Evolutionary conservation across 495 filamentous ascomycete genomes (phyloP), one percentile per base, ranked within the genome.

Genomic region (Trichodelitschia bisporula): DNA sequence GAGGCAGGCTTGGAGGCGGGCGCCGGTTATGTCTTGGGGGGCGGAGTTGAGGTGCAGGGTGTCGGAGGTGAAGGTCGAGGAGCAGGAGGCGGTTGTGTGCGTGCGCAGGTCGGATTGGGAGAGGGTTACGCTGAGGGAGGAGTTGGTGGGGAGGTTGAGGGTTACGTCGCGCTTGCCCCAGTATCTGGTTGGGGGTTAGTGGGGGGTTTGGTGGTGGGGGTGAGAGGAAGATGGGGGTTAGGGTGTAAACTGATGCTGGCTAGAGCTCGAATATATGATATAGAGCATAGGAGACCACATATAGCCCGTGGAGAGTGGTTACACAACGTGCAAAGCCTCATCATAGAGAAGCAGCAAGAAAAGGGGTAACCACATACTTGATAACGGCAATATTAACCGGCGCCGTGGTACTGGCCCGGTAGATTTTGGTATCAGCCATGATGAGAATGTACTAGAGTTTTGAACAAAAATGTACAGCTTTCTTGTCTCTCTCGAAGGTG

Each of bases 321-420:
- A n/a, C n/a, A n/a, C n/a, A n/a, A n/a, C n/a, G n/a, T n/a, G n/a
- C n/a, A n/a, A n/a, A n/a, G n/a, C n/a, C n/a, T n/a, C n/a, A n/a
- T n/a, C n/a, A n/a, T n/a, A n/a, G n/a, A n/a, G n/a, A n/a, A n/a
- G n/a, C n/a, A n/a, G n/a, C 6, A 24, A 24, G 6, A n/a, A n/a
- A 24, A 24, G 21, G 6, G 6, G 21, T 24, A 24, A 24, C 21
- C 21, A 44, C 59, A 33, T 59, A 86, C 78, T 99, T 99, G 51
- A 99, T 84, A 20, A 99, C 86, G 33, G 86, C 86, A 45, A 99
- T 99, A 59, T 99, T 99, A 41, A 99, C 86, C 11, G 86, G 86
- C 15, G 86, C 86, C 19, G 80, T 92, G 27, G 84, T 93, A 56
- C 75, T 91, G 30, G 89, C 80, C 44, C 77, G 71, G 59, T 83